phyloP scores from a whole-genome alignment of 106 monocot species.

The Xerophyta viscosa region DNA sequence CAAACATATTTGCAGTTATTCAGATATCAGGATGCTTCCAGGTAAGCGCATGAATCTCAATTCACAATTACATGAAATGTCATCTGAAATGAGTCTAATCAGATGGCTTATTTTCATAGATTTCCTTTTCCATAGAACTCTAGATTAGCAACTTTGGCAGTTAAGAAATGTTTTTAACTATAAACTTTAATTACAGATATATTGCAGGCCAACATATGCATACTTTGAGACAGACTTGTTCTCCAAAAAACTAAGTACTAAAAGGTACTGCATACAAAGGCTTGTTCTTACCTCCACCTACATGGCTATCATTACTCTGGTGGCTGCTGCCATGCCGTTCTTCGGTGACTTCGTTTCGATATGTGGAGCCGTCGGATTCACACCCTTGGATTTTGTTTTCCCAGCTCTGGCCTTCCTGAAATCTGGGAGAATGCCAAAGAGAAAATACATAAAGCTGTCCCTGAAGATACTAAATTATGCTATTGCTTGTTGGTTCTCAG shows the following conservation, averaged over 20 bases:
- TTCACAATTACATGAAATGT: no score
- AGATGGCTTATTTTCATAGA: no score
- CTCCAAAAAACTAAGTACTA: neutral
- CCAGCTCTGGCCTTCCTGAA: constrained; percentile 37
- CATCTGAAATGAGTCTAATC: no score
- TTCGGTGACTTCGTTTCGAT: constrained; percentile 58
- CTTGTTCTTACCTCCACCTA: constrained; percentile 27
- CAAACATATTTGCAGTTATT: constrained; percentile 50
- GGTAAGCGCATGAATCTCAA: constrained; percentile 8
- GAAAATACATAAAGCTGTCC: neutral
- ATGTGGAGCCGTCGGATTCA: constrained; percentile 52
- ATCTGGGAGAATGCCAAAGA: constrained; percentile 23
- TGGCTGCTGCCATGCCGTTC: constrained; percentile 43
- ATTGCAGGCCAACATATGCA: constrained; percentile 45
- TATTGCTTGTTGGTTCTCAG: constrained; percentile 33
- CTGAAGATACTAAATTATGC: constrained; percentile 13
- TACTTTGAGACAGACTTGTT: constrained; percentile 20
- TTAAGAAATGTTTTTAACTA: neutral
- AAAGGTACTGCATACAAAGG: constrained; percentile 4
- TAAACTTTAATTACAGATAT: constrained; percentile 30
- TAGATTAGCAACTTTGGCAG: no score
- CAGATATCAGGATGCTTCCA: constrained; percentile 59
- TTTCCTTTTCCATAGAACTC: no score
- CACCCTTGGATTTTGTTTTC: constrained; percentile 46
- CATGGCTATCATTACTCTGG: constrained; percentile 30